Evolutionary conservation across 1,284 basidiomycete genomes (phyloP).

Genomic region (Sporisorium reilianum): DNA sequence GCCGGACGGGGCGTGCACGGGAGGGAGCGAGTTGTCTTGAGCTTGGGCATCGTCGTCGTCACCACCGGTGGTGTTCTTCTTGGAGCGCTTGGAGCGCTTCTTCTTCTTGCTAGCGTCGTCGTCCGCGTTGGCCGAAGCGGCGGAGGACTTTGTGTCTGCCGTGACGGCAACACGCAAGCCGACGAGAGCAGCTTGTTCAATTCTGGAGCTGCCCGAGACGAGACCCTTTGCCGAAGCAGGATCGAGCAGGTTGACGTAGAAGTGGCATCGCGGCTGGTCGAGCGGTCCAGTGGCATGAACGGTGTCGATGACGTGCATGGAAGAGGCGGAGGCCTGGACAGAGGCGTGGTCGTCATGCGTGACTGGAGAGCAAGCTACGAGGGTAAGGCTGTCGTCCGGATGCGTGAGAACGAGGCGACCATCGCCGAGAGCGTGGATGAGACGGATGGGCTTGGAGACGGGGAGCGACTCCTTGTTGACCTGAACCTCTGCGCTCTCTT

Average conservation of each 20-base stretch:
- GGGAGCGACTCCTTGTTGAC: conserved; percentile 38
- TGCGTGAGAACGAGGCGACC: conserved; percentile 42
- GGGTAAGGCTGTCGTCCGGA: conserved; percentile 37
- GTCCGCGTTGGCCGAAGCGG: not conserved
- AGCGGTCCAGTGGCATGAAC: conserved; percentile 15
- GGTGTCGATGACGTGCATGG: conserved; percentile 23
- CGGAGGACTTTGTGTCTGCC: conserved; percentile 11
- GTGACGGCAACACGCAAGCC: conserved; percentile 40
- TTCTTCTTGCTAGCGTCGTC: conserved; percentile 37
- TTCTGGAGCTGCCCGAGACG: conserved; percentile 19
- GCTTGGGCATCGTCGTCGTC: conserved; percentile 14
- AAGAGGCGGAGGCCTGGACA: conserved; percentile 13
- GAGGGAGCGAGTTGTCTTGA: not conserved
- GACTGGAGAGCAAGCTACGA: conserved; percentile 19
- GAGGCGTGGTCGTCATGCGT: conserved; percentile 31
- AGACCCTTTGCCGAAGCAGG: conserved; percentile 26
- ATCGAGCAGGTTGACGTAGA: conserved; percentile 41
- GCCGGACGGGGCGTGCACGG: conserved; percentile 8
- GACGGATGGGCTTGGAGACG: conserved; percentile 23
- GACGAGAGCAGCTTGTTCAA: conserved; percentile 37
- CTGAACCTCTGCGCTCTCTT: conserved; percentile 35
- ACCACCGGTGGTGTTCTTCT: conserved; percentile 12
- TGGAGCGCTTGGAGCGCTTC: conserved; percentile 40
- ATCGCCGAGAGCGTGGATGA: conserved; percentile 43
- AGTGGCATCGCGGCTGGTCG: conserved; percentile 22